These are phyloP conservation scores for Astraeus odoratus DNA, from an alignment of 768 basidiomycete genomes.

Conservation along the genomic window DNA sequence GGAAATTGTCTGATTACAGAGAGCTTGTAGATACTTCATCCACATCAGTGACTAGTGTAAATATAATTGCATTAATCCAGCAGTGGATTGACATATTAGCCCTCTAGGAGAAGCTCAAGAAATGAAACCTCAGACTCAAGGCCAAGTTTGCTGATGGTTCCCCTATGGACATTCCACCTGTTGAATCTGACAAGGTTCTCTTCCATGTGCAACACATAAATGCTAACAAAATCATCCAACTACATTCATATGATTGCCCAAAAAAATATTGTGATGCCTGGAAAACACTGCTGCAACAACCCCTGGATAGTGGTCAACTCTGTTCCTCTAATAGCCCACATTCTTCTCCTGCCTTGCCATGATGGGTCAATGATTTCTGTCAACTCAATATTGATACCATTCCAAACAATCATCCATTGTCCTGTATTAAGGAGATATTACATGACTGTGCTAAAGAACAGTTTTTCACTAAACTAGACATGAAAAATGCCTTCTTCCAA, in stretches of 20 bases:
- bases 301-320: conserved; percentile 24
- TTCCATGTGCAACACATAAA: conserved; percentile 14
- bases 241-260: conserved; percentile 13
- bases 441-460: conserved; percentile 6
- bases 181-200: conserved; percentile 7
- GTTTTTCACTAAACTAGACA: conserved; percentile 31
- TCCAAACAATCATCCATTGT: conserved; percentile 15
- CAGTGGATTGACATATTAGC: background rate
- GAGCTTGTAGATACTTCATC: background rate
- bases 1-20: background rate
- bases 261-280: conserved; percentile 23
- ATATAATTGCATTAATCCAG: background rate
- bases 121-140: background rate
- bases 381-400: conserved; percentile 16
- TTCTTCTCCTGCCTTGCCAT: conserved; percentile 23
- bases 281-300: conserved; percentile 24
- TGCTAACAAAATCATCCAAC: conserved; percentile 6
- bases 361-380: conserved; percentile 15
- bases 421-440: conserved; percentile 14
- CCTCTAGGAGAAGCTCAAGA: background rate
- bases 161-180: conserved; percentile 8
- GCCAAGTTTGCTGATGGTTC: background rate
- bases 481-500: conserved; percentile 35
- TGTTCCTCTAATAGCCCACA: conserved; percentile 18
- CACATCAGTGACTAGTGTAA: background rate